Evolutionary conservation across 176 grass and related monocot genomes (phyloP), one percentile per base, ranked within the genome.

Genomic region (Urochloa ruziziensis): DNA sequence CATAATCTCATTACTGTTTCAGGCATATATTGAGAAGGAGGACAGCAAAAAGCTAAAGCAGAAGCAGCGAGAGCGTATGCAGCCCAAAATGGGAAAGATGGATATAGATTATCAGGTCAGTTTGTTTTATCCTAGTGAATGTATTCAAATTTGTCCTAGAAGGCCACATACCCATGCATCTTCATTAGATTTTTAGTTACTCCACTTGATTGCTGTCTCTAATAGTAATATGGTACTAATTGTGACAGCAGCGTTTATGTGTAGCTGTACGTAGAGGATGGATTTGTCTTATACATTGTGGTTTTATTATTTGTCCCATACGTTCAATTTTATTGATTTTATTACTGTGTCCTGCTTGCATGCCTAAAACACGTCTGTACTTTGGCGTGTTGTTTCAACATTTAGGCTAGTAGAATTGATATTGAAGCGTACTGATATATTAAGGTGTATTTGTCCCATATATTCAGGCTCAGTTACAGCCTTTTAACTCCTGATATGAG

Each of bases 21-120:
- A 97, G 95, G 90, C 95, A 66, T 97, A 97, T 70, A 97, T 97
- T 78, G 92, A 97, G 80, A 97, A 97, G 73, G 95, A 97, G 80
- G 92, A 97, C 53, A 97, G 95, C 81, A 97, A 97, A 76, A 97
- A 97, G 56, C 83, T 97, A 63, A 97, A 97, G 62, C 92, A 94
- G 53, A 97, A 97, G 57, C 95, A 97, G 63, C 86, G 95, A 4
- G 92, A 97, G 54, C 88, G 92, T 76, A 97, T 97, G 95, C 95
- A 97, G 79, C 95, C 95, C 14, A 97, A 94, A 81, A 97, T 97
- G 92, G 95, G 95, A 64, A 97, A 97, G 79, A 97, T 97, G 95
- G 92, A 97, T 86, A 94, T 97, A 81, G 92, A 97, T 89, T 97
- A 97, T 91, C 95, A 97, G 95, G 95, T 97, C 23, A 63, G 24